Evolutionary conservation across 345 rosid genomes (phyloP).

Genomic region (Moringa oleifera): DNA sequence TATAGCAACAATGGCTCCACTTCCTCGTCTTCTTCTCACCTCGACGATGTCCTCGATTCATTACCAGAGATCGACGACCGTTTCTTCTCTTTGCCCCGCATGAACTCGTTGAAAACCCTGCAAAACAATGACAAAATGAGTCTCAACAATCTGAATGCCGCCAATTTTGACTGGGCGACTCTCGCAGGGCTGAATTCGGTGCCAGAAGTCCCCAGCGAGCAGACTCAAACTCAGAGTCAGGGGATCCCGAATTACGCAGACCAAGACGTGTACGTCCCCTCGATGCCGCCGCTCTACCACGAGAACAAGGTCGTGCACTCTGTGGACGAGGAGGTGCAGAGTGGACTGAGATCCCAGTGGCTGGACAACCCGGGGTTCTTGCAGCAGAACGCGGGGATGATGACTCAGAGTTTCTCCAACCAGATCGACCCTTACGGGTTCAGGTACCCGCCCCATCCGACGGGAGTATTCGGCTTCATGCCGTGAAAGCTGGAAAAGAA

Average conservation of each 20-base stretch:
- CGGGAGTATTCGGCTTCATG: constrained; percentile 52
- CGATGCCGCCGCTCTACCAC: constrained; percentile 23
- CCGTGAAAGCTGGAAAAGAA: constrained; percentile 23
- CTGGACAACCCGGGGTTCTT: constrained; percentile 20
- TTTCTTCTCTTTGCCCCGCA: constrained; percentile 37
- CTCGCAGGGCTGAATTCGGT: constrained; percentile 47
- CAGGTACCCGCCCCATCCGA: constrained; percentile 41
- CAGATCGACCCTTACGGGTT: constrained; percentile 52
- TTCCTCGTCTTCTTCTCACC: constrained; percentile 68
- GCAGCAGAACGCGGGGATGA: constrained; percentile 20
- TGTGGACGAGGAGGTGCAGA: constrained; percentile 63
- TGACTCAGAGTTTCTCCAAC: constrained; percentile 34
- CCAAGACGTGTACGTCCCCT: constrained; percentile 30
- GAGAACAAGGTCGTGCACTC: constrained; percentile 20
- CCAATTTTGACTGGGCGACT: constrained; percentile 75
- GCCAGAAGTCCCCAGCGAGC: constrained; percentile 31
- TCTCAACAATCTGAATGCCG: constrained; percentile 29
- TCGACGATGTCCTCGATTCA: constrained; percentile 73
- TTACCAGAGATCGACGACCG: constrained; percentile 58
- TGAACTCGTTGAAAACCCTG: constrained; percentile 41
- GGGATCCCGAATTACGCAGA: constrained; percentile 26
- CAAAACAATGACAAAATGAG: constrained; percentile 45
- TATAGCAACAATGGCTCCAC: constrained; percentile 53
- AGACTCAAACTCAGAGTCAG: constrained; percentile 26
- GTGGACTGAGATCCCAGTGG: constrained; percentile 42